These are phyloP conservation scores for Ammopiptanthus mongolicus DNA, from an alignment of 306 rosid species.

Conservation along the genomic window DNA sequence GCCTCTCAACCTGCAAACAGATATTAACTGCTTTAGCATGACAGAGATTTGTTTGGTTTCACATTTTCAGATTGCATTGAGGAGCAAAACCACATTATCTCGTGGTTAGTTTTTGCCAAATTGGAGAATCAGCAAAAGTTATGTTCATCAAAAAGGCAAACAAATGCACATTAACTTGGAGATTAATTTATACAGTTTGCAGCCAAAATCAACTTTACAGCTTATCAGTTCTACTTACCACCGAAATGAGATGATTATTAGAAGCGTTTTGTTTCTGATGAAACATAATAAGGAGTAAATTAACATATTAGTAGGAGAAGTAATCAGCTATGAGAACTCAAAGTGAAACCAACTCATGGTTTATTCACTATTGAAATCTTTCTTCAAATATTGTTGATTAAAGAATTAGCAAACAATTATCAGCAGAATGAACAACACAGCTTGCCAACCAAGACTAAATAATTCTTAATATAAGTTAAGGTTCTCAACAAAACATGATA, in stretches of 20 bases:
- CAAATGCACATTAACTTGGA: background rate
- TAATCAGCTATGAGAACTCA: background rate
- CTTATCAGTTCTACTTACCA: background rate
- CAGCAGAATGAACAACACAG: slow-evolving; percentile 1
- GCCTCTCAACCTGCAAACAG: slow-evolving; percentile 87
- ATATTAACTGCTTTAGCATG: slow-evolving; percentile 29
- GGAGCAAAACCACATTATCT: background rate
- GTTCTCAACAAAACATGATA: slow-evolving; percentile 1
- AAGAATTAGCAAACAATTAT: slow-evolving; percentile 15
- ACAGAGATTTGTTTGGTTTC: slow-evolving; percentile 4
- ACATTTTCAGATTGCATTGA: background rate
- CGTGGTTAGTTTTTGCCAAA: background rate
- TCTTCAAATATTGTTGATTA: background rate
- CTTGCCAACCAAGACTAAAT: slow-evolving; percentile 2
- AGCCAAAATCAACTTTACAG: background rate
- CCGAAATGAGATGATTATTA: background rate
- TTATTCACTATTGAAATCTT: background rate
- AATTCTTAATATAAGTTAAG: background rate
- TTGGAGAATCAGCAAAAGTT: background rate
- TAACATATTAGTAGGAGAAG: background rate
- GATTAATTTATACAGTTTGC: background rate
- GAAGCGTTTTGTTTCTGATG: background rate
- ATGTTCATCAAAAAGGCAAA: background rate
- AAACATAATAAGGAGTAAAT: background rate
- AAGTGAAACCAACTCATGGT: slow-evolving; percentile 7